phyloP scores from a whole-genome alignment of 179 eudicot species.

The Nepenthes alata region DNA sequence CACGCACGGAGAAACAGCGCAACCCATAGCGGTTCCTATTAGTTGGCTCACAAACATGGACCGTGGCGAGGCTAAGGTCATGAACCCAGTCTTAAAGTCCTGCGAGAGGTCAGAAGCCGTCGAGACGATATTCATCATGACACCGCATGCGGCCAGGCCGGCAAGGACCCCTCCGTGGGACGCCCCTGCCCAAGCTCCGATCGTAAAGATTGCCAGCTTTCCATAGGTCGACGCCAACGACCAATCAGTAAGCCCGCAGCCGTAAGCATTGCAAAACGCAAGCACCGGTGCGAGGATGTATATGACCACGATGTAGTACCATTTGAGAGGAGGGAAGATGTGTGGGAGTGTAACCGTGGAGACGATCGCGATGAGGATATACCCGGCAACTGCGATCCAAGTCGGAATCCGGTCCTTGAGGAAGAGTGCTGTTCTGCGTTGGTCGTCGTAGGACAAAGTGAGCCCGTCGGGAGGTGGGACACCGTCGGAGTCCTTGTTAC shows the following conservation, averaged over 20 bases:
- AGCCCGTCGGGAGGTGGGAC: constrained; percentile 5
- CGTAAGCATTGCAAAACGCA: constrained; percentile 22
- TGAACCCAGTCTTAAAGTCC: constrained; percentile 25
- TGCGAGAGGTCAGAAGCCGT: constrained; percentile 20
- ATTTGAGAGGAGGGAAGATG: constrained; percentile 16
- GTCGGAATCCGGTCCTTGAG: constrained; percentile 20
- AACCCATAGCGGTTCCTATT: constrained; percentile 25
- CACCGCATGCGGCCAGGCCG: constrained; percentile 24
- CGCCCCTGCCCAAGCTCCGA: constrained; percentile 24
- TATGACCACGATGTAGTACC: constrained; percentile 16
- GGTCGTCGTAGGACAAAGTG: constrained; percentile 12
- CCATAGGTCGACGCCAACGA: constrained; percentile 21
- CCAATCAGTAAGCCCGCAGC: constrained; percentile 22
- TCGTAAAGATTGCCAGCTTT: constrained; percentile 16
- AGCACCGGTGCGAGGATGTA: constrained; percentile 16
- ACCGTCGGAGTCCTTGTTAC: constrained; percentile 1
- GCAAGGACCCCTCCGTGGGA: constrained; percentile 17
- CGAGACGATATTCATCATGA: constrained; percentile 21
- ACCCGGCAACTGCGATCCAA: constrained; percentile 19
- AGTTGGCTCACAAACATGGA: constrained; percentile 27
- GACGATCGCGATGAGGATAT: constrained; percentile 10
- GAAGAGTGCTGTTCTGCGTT: constrained; percentile 9
- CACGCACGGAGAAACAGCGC: constrained; percentile 20
- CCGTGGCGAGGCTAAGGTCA: constrained; percentile 24
- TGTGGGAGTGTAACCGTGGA: constrained; percentile 13